phyloP scores from a whole-genome alignment of 2,329 filamentous ascomycete species.

The Fusarium pseudograminearum region DNA sequence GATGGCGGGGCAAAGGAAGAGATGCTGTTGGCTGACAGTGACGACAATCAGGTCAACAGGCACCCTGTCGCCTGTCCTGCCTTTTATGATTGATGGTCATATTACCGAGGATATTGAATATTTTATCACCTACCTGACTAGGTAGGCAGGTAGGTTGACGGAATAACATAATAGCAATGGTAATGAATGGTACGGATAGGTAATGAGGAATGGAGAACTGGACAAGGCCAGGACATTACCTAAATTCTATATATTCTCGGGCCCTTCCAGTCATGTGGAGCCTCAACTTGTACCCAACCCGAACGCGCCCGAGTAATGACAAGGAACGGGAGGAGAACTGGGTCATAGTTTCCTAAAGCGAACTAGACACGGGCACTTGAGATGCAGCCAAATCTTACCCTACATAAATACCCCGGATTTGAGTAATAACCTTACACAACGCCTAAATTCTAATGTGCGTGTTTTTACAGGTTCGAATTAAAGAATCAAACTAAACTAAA shows the following conservation, averaged over 20 bases:
- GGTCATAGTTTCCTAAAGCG: constrained; percentile 19
- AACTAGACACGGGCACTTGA: constrained; percentile 30
- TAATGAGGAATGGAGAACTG: constrained; percentile 9
- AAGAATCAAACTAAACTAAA: background rate
- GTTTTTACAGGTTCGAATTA: background rate
- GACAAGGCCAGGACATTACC: constrained; percentile 11
- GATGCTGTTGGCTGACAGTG: constrained; percentile 38
- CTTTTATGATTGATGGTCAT: constrained; percentile 1
- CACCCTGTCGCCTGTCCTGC: constrained; percentile 17
- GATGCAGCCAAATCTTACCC: constrained; percentile 21
- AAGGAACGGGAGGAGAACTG: constrained; percentile 20
- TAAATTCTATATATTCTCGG: constrained; percentile 24
- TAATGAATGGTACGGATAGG: background rate
- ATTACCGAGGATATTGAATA: constrained; percentile 1
- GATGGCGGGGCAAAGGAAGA: constrained; percentile 37
- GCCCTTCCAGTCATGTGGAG: constrained; percentile 1
- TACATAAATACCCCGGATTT: constrained; percentile 37
- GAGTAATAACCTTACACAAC: constrained; percentile 31
- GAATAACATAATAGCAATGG: background rate
- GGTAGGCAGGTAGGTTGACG: background rate
- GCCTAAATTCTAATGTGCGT: background rate
- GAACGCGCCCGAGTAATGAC: constrained; percentile 34
- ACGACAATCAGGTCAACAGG: constrained; percentile 33
- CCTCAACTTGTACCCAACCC: constrained; percentile 27
- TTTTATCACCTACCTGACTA: background rate